These are phyloP conservation scores for Funneliformis mosseae DNA, from an alignment of 192 early-diverging fungal genomes.

Conservation along the genomic window DNA sequence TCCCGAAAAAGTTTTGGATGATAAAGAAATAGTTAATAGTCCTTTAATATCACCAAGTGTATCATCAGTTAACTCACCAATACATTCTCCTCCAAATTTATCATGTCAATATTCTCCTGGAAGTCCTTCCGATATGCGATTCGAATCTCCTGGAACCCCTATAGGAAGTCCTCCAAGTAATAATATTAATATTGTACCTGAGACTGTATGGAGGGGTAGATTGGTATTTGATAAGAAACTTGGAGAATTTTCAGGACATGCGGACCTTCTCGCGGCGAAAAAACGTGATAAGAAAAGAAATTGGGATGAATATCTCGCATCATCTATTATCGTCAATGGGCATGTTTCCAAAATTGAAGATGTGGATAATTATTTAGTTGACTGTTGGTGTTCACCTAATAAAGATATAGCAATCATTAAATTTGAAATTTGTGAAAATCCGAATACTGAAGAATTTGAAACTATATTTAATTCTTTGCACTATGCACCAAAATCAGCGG, in stretches of 20 bases:
- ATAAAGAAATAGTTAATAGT: slow-evolving; percentile 1
- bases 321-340: slow-evolving; percentile 64
- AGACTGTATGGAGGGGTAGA: slow-evolving; percentile 62
- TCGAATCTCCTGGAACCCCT: neutral
- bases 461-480: slow-evolving; percentile 65
- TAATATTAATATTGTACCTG: neutral
- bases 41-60: neutral
- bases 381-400: slow-evolving; percentile 50
- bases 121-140: neutral
- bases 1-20: neutral
- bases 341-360: slow-evolving; percentile 52
- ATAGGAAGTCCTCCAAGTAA: neutral
- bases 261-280: slow-evolving; percentile 64
- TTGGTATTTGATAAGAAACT: slow-evolving; percentile 47
- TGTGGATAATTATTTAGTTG: slow-evolving; percentile 59
- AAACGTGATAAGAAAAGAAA: slow-evolving; percentile 35
- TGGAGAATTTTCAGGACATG: slow-evolving; percentile 51
- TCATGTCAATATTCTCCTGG: neutral
- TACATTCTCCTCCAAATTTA: slow-evolving; percentile 12
- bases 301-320: slow-evolving; percentile 65
- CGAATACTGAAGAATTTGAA: slow-evolving; percentile 43
- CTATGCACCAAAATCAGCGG: slow-evolving; percentile 17
- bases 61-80: neutral
- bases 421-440: slow-evolving; percentile 46
- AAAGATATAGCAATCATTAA: slow-evolving; percentile 68